A percentile compares a stretch with the other conserved stretches of the same genome.
Conservation (phyloP, 768 basidiomycete species). For the Boletus speciosus region DNA sequence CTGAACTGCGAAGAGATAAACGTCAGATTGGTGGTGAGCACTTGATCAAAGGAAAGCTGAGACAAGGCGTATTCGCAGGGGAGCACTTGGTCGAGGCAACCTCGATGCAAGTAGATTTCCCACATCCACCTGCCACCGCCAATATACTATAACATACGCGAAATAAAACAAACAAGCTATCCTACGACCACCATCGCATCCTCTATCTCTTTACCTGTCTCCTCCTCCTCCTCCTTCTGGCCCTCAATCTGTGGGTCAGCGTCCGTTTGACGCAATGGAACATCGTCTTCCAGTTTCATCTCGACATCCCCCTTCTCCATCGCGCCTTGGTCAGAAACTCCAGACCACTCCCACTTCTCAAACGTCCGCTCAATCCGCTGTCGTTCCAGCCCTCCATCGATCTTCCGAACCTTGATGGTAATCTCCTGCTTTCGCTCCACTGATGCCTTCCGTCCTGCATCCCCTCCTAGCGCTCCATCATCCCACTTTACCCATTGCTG, state of each 20-base stretch:
- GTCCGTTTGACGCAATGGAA: slow-evolving; percentile 2
- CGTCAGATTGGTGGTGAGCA: neutral
- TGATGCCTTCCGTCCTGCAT: slow-evolving; percentile 33
- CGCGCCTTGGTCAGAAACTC: slow-evolving; percentile 1
- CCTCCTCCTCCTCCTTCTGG: slow-evolving; percentile 5
- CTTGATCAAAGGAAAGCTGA: neutral
- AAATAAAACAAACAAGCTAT: slow-evolving; percentile 10
- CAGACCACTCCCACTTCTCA: slow-evolving; percentile 65
- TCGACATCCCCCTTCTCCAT: slow-evolving; percentile 23
- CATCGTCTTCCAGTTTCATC: slow-evolving; percentile 28
- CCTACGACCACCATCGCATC: slow-evolving; percentile 18
- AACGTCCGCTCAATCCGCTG: slow-evolving; percentile 66
- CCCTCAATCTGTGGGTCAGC: slow-evolving; percentile 1
- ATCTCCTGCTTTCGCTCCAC: slow-evolving; percentile 46
- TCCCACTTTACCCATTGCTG: slow-evolving; percentile 42
- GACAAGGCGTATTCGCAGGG: neutral
- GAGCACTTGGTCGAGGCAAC: neutral
- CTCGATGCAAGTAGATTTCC: slow-evolving; percentile 10
- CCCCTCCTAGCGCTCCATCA: slow-evolving; percentile 26
- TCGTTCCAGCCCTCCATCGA: slow-evolving; percentile 56
- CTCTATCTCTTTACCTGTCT: neutral
- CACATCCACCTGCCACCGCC: slow-evolving; percentile 3
- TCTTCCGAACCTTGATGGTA: slow-evolving; percentile 56
- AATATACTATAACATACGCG: neutral
- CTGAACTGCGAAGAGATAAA: neutral